Base-by-base conservation (phyloP, 805 yeast genomes). In the Candida manassasensis region DNA sequence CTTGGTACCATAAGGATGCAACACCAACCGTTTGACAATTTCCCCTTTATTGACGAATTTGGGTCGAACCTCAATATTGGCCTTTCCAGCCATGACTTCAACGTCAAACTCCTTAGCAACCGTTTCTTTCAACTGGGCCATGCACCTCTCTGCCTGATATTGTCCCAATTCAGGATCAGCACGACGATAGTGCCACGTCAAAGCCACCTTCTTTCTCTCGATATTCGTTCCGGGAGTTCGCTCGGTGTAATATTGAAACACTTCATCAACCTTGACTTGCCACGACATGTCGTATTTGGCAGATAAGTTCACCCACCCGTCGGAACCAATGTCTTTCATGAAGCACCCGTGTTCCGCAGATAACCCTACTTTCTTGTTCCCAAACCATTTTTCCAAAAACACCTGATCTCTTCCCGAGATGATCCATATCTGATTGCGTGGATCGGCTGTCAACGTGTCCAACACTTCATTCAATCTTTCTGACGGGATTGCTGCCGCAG, bases 291-390 rank as follows among this genome's bases (percentile, higher is more conserved):
- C 96, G 45, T 79, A 67, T 31, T 77, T 63, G 35, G 79, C 88
- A 9, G 96, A 82, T 37, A 93, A 69, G 52, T 93, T 93, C 21
- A 77, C 74, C 99, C 99, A 93, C 10, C 70, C 59, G 10, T 63
- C 59, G 2, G 69, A 52, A 7, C 79, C 78, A n/a, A 81, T 73
- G 44, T 76, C 81, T 53, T 83, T 84, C 73, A 90, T 75, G 52
- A 93, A 93, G 52, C 97, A 90, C 6, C 99, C 99, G 57, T 93
- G 99, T 55, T 93, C 99, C 0, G 98, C 97, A 39, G 94, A 81
- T 36, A 93, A 69, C 1, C 97, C 96, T 21, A 93, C 63, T 38
- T 74, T 67, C 43, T 72, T 72, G 2, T 72, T 50, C 6, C 97
- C 97, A 42, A 89, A 65, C 93, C 96, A 88, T 59, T 79, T 77